Conservation (phyloP, 169 alveolate genomes). For the Eimeria falciformis region DNA sequence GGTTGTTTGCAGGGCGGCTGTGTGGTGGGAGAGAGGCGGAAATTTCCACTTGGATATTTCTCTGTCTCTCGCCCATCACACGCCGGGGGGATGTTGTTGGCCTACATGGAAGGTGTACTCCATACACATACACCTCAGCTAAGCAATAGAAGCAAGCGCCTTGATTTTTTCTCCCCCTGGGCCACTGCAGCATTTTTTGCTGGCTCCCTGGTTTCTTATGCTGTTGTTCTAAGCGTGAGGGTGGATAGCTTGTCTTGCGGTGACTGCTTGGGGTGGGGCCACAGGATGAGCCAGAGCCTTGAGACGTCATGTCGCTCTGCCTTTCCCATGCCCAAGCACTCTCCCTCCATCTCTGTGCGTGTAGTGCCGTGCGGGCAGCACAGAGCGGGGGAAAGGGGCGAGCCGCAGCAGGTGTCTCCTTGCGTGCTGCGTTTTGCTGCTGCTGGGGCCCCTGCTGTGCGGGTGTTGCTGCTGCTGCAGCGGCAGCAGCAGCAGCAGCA, state of each 20-base stretch:
- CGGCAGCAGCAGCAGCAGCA: neutral
- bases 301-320: conserved; percentile 11
- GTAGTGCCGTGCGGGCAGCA: neutral
- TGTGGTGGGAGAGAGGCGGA: no score
- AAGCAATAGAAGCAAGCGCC: no score
- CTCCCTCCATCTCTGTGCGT: neutral
- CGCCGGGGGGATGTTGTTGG: no score
- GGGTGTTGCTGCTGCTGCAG: neutral
- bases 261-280: conserved; percentile 4
- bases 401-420: neutral
- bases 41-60: no score
- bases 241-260: neutral
- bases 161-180: no score
- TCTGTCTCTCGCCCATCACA: no score
- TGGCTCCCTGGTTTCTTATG: neutral
- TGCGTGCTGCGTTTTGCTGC: neutral
- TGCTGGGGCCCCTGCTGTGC: neutral
- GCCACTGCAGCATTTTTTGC: no score
- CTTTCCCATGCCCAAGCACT: neutral
- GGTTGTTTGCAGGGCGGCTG: no score
- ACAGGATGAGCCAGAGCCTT: neutral
- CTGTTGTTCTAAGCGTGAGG: neutral
- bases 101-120: no score
- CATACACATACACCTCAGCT: no score
- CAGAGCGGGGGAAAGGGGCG: neutral